Percentiles rank a stretch among this genome's conserved stretches.
Evolutionary conservation across 2,329 filamentous ascomycete genomes (phyloP).

Genomic region (Fusarium sublunatum): DNA sequence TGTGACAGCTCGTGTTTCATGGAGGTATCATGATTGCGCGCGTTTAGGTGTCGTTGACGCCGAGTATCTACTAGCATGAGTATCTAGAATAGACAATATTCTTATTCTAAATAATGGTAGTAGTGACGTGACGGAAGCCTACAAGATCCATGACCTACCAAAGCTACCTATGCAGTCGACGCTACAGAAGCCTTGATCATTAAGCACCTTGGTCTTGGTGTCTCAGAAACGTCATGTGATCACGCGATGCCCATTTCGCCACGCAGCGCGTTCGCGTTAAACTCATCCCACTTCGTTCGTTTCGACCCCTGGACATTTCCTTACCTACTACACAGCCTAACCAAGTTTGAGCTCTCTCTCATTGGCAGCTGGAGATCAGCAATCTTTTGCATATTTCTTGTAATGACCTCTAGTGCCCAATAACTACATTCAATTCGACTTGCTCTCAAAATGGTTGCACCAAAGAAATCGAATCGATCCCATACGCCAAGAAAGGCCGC

Average conservation of each 20-base stretch:
- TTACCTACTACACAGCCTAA: not conserved
- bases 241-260: slow-evolving; percentile 45
- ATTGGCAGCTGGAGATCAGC: not conserved
- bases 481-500: slow-evolving; percentile 50
- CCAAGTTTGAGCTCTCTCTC: not conserved
- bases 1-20: slow-evolving; percentile 15
- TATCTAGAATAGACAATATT: too few species aligned
- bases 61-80: not conserved
- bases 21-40: slow-evolving; percentile 6
- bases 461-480: slow-evolving; percentile 50
- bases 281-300: slow-evolving; percentile 33
- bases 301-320: slow-evolving; percentile 1
- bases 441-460: slow-evolving; percentile 49
- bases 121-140: too few species aligned
- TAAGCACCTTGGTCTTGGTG: too few species aligned
- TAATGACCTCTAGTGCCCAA: not conserved
- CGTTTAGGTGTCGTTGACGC: not conserved
- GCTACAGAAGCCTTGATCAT: too few species aligned
- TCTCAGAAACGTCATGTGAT: slow-evolving; percentile 44
- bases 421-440: not conserved
- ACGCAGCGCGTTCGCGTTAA: slow-evolving; percentile 39
- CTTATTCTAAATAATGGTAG: too few species aligned
- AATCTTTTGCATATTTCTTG: not conserved
- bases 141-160: too few species aligned
- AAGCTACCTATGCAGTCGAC: too few species aligned